Evolutionary conservation across 2,329 filamentous ascomycete genomes (phyloP), one percentile per base, ranked within the genome.

Genomic region (Fusarium keratoplasticum): DNA sequence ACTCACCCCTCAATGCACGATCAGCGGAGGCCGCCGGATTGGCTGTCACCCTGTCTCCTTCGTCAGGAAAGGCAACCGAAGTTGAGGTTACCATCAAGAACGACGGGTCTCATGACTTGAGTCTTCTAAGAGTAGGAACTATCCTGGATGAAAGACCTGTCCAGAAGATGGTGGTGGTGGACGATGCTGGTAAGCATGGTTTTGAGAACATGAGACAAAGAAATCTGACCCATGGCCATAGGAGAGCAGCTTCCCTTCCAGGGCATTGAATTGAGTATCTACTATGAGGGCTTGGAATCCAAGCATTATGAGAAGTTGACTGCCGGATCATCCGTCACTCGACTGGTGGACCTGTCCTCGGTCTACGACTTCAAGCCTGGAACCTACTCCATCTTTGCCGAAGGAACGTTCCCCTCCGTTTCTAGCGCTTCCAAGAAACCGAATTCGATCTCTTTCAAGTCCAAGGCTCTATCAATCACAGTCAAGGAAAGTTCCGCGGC

Each of bases 81-180:
- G 52, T 75, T 27, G 42, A 74, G 10, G 69, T 67, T 1, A 66
- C 63, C 0, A 65, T 74, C 1, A 72, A 40, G 5, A 74, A 74
- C 6, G 47, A 31, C 9, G 71, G 71, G 0, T 25, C 25, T 9
- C 11, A 14, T 1, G 66, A 64, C n/a, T 25, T 74, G 54, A 66
- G 40, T 18, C 25, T 72, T 0, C 61, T 75, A 13, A 72, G 59
- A 10, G 18, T 75, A 5, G 71, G 72, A 2, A 76, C 73, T 1
- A 50, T 76, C 10, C 59, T 76, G 1, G 74, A 76, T 13, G 55
- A 67, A 4, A 57, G 60, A 6, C 74, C 73, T 0, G 74, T 76
- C 1, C 64, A 66, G 14, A 76, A 76, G 14, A 8, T 76, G 22
- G 70, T 54, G 0, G 14, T 76, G 1, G 33, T 57, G 22, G 50